These are phyloP conservation scores for Fagopyrum esculentum DNA, from an alignment of 148 eudicot genomes.

Conservation along the genomic window DNA sequence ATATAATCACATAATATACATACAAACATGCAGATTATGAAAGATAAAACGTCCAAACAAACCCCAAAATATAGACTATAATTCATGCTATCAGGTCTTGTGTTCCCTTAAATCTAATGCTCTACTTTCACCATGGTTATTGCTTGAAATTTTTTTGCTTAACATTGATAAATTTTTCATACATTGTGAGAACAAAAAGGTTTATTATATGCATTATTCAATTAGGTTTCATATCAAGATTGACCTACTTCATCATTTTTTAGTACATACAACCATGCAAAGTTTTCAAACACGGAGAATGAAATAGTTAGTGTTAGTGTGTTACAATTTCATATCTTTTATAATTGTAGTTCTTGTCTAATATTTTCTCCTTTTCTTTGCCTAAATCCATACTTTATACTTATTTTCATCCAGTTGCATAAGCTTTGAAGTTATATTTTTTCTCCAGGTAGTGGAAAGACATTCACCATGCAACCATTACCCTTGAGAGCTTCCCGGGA, in stretches of 20 bases:
- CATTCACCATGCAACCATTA: constrained; percentile 76
- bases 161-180: not conserved
- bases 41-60: too few species aligned
- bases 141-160: not conserved
- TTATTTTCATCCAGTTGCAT: not conserved
- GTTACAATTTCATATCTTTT: not conserved
- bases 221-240: constrained; percentile 3
- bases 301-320: not conserved
- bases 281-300: not conserved
- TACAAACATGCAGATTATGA: too few species aligned
- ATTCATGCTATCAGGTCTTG: too few species aligned
- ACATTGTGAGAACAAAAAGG: not conserved
- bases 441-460: constrained; percentile 75
- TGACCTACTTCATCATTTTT: not conserved
- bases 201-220: not conserved
- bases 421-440: not conserved
- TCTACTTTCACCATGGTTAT: not conserved
- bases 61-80: too few species aligned
- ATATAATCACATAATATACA: too few species aligned
- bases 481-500: constrained; percentile 69
- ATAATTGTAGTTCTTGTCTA: not conserved
- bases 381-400: not conserved
- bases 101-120: not conserved
- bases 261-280: not conserved
- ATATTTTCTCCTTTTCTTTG: not conserved